These are phyloP conservation scores for Yarrowia sp. DNA, from an alignment of 805 yeast genomes.

Conservation along the genomic window DNA sequence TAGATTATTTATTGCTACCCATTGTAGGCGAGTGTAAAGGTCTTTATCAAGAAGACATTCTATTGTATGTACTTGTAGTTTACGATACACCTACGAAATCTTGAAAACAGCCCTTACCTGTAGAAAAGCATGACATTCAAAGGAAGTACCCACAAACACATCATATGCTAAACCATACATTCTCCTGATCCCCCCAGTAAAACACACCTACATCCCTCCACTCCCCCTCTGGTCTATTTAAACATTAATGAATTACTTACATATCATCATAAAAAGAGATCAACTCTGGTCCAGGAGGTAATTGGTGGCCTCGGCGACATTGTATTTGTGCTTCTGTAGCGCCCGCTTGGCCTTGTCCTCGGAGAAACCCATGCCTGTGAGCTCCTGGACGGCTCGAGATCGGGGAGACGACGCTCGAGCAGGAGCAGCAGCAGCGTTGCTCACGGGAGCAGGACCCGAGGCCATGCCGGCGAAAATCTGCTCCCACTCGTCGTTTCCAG, in stretches of 20 bases:
- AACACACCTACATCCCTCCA: no score
- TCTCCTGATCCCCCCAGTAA: no score
- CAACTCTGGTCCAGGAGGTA: slow-evolving; percentile 64
- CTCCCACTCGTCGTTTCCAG: slow-evolving; percentile 76
- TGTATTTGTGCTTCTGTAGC: slow-evolving; percentile 71
- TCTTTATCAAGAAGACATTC: no score
- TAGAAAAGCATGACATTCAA: no score
- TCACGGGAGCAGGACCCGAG: slow-evolving; percentile 44
- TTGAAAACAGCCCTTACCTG: no score
- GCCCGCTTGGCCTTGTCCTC: slow-evolving; percentile 71
- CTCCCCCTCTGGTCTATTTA: not conserved
- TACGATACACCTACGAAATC: no score
- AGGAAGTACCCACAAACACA: no score
- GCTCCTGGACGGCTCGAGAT: slow-evolving; percentile 71
- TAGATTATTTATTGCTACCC: slow-evolving; percentile 5
- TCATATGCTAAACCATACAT: no score
- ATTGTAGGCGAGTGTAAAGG: no score
- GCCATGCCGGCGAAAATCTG: slow-evolving; percentile 91
- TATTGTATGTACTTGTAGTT: no score
- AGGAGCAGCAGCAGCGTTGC: slow-evolving; percentile 41
- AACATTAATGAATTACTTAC: slow-evolving; percentile 27
- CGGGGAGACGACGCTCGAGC: slow-evolving; percentile 50
- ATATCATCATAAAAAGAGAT: slow-evolving; percentile 12
- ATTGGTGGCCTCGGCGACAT: slow-evolving; percentile 87
- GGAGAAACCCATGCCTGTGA: slow-evolving; percentile 89